Percentiles rank a stretch among this genome's conserved stretches.
Conservation (phyloP, 1,284 basidiomycete genomes). For the Bjerkandera adusta region DNA sequence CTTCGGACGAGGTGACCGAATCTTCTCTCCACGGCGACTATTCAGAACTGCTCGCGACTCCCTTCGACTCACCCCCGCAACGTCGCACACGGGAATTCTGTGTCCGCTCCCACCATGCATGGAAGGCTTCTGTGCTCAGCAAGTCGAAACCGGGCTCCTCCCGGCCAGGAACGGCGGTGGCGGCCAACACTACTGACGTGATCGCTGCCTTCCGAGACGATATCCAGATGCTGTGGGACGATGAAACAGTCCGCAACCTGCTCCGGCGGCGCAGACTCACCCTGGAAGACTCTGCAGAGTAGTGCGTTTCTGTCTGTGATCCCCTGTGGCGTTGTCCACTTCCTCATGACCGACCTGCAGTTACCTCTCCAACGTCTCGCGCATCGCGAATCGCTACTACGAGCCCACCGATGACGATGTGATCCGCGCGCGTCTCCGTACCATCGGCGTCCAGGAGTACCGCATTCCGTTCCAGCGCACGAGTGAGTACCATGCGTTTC, state of each 20-base stretch:
- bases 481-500: conserved; percentile 1
- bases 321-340: conserved; percentile 1
- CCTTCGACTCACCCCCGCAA: conserved; percentile 18
- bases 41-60: conserved; percentile 19
- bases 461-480: conserved; percentile 8
- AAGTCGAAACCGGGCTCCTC: conserved; percentile 8
- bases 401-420: conserved; percentile 71
- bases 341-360: conserved; percentile 21
- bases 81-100: conserved; percentile 25
- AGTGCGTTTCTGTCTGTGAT: conserved; percentile 45
- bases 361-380: conserved; percentile 61
- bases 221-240: conserved; percentile 65
- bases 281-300: conserved; percentile 65
- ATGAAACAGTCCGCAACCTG: conserved; percentile 54
- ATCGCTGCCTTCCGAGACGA: conserved; percentile 61
- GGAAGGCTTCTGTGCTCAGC: conserved; percentile 19
- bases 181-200: conserved; percentile 51
- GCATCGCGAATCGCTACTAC: conserved; percentile 58
- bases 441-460: conserved; percentile 39
- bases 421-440: conserved; percentile 61
- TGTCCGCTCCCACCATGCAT: conserved; percentile 29
- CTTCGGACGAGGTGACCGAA: conserved; percentile 37
- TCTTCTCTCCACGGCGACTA: conserved; percentile 10
- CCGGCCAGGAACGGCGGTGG: neutral
- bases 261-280: conserved; percentile 46